Evolutionary conservation across 2,329 filamentous ascomycete species (phyloP), one percentile per base, ranked within the genome.

Genomic region (Pezicula rhizophila): DNA sequence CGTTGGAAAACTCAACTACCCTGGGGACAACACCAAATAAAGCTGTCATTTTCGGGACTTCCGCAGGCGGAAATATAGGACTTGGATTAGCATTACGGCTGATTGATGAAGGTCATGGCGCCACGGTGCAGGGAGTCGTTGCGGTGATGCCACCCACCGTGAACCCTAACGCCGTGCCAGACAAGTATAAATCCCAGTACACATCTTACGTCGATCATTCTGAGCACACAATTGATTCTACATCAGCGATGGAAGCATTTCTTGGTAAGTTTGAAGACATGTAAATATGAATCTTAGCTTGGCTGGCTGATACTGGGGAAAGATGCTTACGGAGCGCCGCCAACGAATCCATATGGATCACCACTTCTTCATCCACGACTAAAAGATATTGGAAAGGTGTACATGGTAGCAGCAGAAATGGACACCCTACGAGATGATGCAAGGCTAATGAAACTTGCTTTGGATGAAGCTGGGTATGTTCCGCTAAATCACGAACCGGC

Each of bases 21-120:
- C 26, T 56, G 34, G 47, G 47, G 15, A 54, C 53, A 8, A 50
- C 45, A 4, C 26, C 40, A 4, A 44, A 38, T 14, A 20, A 66
- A 45, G 60, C 66, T 15, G 61, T 68, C 35, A 64, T 63, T 1
- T 59, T 64, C 10, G 69, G 69, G 17, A 59, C 59, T 4, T 70
- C 68, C 8, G 69, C 69, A 11, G 69, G 69, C 28, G 68, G 60
- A 14, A 63, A 65, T 18, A 54, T 70, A 17, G 66, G 67, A 0
- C 59, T 71, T 8, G 63, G 61, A 10, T 50, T 62, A 12, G 68
- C 66, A 17, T 58, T 71, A 48, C 64, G 58, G 47, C 56, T 69
- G 11, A 57, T 70, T 45, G 68, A 70, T 44, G 61, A 65, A 17
- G 65, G 63, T 2, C 44, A 60, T 5, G 62, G 59, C 18, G 57